Evolutionary conservation across 2,329 filamentous ascomycete species (phyloP).

Genomic region (Paraphaeosphaeria sporulosa): DNA sequence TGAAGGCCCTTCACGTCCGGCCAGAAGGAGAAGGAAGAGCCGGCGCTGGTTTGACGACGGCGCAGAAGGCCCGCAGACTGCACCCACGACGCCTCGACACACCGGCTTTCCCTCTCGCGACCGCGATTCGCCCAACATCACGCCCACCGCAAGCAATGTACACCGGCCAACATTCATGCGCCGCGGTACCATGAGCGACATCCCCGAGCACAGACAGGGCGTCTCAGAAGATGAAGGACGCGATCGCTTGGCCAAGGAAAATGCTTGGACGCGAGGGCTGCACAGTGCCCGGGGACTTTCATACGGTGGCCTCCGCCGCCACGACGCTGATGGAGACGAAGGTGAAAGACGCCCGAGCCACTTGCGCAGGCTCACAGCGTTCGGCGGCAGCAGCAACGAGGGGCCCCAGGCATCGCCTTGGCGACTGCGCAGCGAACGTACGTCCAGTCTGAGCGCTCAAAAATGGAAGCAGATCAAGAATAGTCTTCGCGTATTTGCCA

Average conservation of each 20-base stretch:
- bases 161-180: slow-evolving; percentile 60
- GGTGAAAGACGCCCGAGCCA: slow-evolving; percentile 52
- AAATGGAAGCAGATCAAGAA: slow-evolving; percentile 95
- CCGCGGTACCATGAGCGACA: slow-evolving; percentile 58
- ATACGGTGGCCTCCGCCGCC: slow-evolving; percentile 49
- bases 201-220: slow-evolving; percentile 56
- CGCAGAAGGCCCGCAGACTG: slow-evolving; percentile 62
- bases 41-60: slow-evolving; percentile 63
- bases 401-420: slow-evolving; percentile 53
- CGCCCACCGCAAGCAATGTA: slow-evolving; percentile 34
- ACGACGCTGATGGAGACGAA: slow-evolving; percentile 43
- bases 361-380: slow-evolving; percentile 57
- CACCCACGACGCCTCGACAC: slow-evolving; percentile 70
- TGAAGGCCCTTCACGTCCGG: slow-evolving; percentile 60
- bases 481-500: slow-evolving; percentile 77
- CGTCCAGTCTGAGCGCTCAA: slow-evolving; percentile 65
- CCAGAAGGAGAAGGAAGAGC: slow-evolving; percentile 69
- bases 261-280: slow-evolving; percentile 55
- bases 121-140: slow-evolving; percentile 49
- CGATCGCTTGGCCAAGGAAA: slow-evolving; percentile 55
- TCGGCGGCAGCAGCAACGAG: slow-evolving; percentile 49
- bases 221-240: slow-evolving; percentile 61
- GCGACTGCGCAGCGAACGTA: slow-evolving; percentile 55
- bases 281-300: slow-evolving; percentile 58
- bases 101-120: slow-evolving; percentile 61